Percentiles rank a stretch among this genome's conserved stretches.
Conservation (phyloP, 2,329 filamentous ascomycete genomes). For the Amauroascus niger region DNA sequence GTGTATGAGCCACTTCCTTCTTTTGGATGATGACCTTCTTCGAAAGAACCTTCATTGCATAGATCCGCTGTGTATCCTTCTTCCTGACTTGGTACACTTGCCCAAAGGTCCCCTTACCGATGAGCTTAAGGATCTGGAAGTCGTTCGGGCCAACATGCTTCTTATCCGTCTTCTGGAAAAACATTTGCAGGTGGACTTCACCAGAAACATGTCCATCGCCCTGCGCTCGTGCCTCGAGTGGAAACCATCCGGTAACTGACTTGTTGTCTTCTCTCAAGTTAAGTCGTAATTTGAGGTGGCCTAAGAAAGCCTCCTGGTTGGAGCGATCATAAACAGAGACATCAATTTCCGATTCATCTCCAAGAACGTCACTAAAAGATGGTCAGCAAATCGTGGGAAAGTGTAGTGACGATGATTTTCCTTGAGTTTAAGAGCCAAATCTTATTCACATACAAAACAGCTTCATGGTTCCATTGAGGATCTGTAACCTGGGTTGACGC, state of each 20-base stretch:
- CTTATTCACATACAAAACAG: constrained; percentile 61
- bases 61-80: constrained; percentile 90
- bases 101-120: constrained; percentile 95
- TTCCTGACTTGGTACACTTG: constrained; percentile 98
- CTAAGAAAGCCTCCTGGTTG: constrained; percentile 80
- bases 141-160: constrained; percentile 90
- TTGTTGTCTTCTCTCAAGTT: constrained; percentile 58
- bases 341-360: constrained; percentile 79
- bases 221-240: constrained; percentile 66
- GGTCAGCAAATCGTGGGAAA: constrained; percentile 23
- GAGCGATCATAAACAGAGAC: constrained; percentile 86
- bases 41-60: constrained; percentile 97
- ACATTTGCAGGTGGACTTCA: constrained; percentile 78
- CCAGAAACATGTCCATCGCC: constrained; percentile 69
- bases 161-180: constrained; percentile 78
- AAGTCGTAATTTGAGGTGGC: constrained; percentile 75
- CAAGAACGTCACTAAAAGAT: constrained; percentile 70
- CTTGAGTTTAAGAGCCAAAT: neutral
- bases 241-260: constrained; percentile 75
- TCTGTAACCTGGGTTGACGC: constrained; percentile 61
- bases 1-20: constrained; percentile 95
- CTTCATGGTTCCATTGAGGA: constrained; percentile 92
- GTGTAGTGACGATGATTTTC: neutral
- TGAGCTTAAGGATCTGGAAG: constrained; percentile 90
- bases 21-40: constrained; percentile 99